A percentile compares a stretch with the other conserved stretches of the same genome.
Conservation (phyloP, 164 flowering plant species). For the Umbellularia californica region DNA sequence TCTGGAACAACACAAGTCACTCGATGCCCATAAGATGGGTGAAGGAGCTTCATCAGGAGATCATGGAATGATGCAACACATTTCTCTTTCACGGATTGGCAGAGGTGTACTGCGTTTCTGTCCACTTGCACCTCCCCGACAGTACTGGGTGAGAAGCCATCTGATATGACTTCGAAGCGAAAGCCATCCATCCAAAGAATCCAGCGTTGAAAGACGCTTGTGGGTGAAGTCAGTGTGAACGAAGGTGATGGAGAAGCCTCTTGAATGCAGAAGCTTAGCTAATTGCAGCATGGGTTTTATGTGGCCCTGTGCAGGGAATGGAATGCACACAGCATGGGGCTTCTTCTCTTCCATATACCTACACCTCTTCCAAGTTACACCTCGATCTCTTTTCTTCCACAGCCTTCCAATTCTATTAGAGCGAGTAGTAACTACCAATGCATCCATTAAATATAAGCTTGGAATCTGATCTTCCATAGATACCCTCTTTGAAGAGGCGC, state of each 20-base stretch:
- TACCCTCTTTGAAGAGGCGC: too few species aligned
- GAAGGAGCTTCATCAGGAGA: slow-evolving; percentile 27
- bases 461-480: too few species aligned
- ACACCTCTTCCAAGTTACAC: too few species aligned
- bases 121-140: not conserved
- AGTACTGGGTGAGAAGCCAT: not conserved
- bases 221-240: slow-evolving; percentile 13
- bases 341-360: not conserved
- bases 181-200: not conserved
- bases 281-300: slow-evolving; percentile 23
- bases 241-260: slow-evolving; percentile 36
- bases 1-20: slow-evolving; percentile 40
- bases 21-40: slow-evolving; percentile 19
- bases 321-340: slow-evolving; percentile 13
- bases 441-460: too few species aligned
- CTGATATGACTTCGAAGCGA: not conserved
- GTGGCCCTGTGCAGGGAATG: slow-evolving; percentile 25
- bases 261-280: not conserved
- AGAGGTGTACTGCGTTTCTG: not conserved
- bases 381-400: too few species aligned
- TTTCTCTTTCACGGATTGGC: slow-evolving; percentile 1
- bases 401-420: too few species aligned
- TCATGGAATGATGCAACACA: slow-evolving; percentile 26
- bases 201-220: not conserved
- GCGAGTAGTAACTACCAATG: too few species aligned